Conservation (phyloP, 257 asterid species). For the Capsicum rhomboideum region DNA sequence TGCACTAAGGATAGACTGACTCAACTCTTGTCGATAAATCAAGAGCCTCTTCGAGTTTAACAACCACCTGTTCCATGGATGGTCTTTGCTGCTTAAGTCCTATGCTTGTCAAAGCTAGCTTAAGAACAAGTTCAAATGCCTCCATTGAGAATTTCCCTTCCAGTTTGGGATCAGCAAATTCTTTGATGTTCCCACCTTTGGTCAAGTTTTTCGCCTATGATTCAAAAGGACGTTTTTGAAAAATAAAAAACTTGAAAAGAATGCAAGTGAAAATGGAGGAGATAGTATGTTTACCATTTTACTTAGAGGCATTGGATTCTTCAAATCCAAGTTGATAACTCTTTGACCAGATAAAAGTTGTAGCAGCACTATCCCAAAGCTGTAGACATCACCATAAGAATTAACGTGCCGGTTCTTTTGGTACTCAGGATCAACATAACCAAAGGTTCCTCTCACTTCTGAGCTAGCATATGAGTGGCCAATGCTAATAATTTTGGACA, state of each 20-base stretch:
- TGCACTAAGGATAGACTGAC: conserved; percentile 15
- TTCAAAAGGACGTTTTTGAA: neutral
- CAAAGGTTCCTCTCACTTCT: conserved; percentile 81
- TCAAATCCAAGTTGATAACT: conserved; percentile 49
- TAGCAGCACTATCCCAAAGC: conserved; percentile 68
- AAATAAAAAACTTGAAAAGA: neutral
- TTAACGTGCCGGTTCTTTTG: conserved; percentile 62
- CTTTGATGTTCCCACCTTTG: conserved; percentile 40
- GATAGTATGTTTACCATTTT: conserved; percentile 37
- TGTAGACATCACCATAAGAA: conserved; percentile 69
- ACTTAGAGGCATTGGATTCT: conserved; percentile 52
- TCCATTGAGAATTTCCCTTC: conserved; percentile 42
- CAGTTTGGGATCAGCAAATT: conserved; percentile 68
- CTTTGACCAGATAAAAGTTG: conserved; percentile 76
- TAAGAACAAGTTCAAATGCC: conserved; percentile 42
- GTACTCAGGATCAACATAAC: conserved; percentile 87
- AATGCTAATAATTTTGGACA: conserved; percentile 58
- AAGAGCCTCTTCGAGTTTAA: conserved; percentile 41
- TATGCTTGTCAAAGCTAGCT: conserved; percentile 49
- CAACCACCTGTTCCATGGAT: conserved; percentile 51
- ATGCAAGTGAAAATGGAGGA: neutral
- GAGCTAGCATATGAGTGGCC: conserved; percentile 74
- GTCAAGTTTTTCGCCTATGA: conserved; percentile 53
- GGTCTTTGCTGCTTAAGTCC: conserved; percentile 69
- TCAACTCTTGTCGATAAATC: conserved; percentile 23